Conservation (phyloP, 148 eudicot genomes). For the Amaranthus hypochondriacus region DNA sequence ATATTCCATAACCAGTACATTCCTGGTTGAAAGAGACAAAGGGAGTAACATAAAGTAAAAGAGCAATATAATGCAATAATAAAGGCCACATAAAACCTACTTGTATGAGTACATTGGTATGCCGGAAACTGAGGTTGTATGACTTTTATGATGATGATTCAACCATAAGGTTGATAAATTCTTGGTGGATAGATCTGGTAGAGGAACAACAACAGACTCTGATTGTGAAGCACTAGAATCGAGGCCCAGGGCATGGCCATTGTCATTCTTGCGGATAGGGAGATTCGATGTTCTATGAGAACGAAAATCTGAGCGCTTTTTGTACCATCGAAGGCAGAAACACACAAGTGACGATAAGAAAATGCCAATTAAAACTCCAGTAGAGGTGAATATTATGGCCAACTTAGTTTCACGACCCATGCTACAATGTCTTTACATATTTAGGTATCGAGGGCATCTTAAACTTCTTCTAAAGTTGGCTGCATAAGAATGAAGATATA, state of each 20-base stretch:
- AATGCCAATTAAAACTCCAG: conserved; percentile 68
- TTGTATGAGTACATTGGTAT: conserved; percentile 76
- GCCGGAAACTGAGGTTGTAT: conserved; percentile 59
- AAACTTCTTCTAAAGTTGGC: conserved; percentile 13
- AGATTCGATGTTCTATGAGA: conserved; percentile 32
- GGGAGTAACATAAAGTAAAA: neutral
- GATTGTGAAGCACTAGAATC: conserved; percentile 57
- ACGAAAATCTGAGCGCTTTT: conserved; percentile 40
- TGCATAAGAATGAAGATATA: conserved; percentile 19
- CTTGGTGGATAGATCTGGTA: conserved; percentile 35
- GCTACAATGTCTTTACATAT: conserved; percentile 31
- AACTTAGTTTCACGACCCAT: conserved; percentile 50
- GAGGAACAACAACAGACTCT: conserved; percentile 36
- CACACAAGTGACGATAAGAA: conserved; percentile 46
- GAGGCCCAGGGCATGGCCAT: conserved; percentile 31
- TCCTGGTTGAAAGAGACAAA: too few species aligned
- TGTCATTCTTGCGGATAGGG: conserved; percentile 63
- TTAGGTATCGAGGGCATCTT: conserved; percentile 52
- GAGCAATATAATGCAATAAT: neutral
- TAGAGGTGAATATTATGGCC: conserved; percentile 59
- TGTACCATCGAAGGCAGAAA: conserved; percentile 62
- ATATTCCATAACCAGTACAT: too few species aligned
- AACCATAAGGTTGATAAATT: conserved; percentile 50
- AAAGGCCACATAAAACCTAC: conserved; percentile 42
- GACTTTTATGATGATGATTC: conserved; percentile 58